Conservation (phyloP, 2,329 filamentous ascomycete genomes). For the Clarireedia homoeocarpa region DNA sequence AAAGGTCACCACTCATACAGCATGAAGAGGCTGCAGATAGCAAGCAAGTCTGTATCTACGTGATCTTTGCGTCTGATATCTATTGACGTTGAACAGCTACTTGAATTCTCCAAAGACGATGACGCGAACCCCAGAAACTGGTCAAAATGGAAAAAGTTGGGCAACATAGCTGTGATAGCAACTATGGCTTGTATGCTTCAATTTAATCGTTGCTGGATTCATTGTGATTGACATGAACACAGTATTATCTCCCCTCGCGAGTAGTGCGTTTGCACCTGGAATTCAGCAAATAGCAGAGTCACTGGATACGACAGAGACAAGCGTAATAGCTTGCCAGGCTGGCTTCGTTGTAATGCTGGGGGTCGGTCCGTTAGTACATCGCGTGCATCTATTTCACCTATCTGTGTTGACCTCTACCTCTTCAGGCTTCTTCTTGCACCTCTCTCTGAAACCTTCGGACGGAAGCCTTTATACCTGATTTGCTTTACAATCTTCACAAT, state of each 20-base stretch:
- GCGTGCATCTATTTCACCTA: too few species aligned
- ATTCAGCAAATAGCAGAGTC: slow-evolving; percentile 36
- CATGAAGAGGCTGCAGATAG: slow-evolving; percentile 7
- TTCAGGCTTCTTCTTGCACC: slow-evolving; percentile 50
- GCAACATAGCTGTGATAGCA: slow-evolving; percentile 22
- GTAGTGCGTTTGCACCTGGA: slow-evolving; percentile 40
- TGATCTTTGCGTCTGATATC: background rate
- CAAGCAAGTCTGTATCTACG: background rate
- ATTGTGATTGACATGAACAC: background rate
- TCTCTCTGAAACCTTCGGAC: slow-evolving; percentile 57
- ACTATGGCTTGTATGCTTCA: slow-evolving; percentile 20
- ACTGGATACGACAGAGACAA: slow-evolving; percentile 1
- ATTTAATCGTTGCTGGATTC: too few species aligned
- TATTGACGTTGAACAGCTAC: background rate
- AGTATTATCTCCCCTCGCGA: slow-evolving; percentile 28
- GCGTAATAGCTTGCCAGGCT: slow-evolving; percentile 44
- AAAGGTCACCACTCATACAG: slow-evolving; percentile 16
- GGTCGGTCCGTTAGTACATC: slow-evolving; percentile 7
- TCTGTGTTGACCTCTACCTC: background rate
- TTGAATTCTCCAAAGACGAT: slow-evolving; percentile 17
- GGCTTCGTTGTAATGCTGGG: slow-evolving; percentile 17
- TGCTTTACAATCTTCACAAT: slow-evolving; percentile 49
- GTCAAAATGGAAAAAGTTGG: slow-evolving; percentile 20
- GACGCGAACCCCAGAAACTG: slow-evolving; percentile 20
- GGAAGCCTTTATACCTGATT: slow-evolving; percentile 57